Evolutionary conservation across 257 asterid genomes (phyloP), one percentile per base, ranked within the genome.

Genomic region (Solanum dulcamara): DNA sequence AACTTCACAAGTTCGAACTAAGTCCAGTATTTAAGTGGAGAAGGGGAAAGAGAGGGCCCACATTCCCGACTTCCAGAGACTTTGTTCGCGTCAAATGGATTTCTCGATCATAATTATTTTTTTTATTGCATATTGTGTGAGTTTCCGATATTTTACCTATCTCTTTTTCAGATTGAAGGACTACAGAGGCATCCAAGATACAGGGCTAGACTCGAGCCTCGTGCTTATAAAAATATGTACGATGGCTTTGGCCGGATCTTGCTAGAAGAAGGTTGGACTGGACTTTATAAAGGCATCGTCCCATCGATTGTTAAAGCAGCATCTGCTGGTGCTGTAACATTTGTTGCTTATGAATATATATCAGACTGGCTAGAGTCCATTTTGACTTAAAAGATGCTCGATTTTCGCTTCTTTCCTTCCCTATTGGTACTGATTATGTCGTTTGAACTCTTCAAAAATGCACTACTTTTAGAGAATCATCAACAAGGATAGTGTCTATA

Each of bases 241-340:
- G 97, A 95, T 68, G 98, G 92, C 67, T 90, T 97, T 10, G 83
- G 87, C 46, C 92, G 85, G 67, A 97, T 95, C 46, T n/a, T 89
- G 74, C 90, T 72, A 2, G 79, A 83, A 1, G 99, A 96, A 87
- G 97, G 99, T 62, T 91, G 90, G 95, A 89, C 91, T 0, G 98
- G 99, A 17, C 97, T 96, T 7, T 96, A 96, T 24, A 96, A 96
- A 87, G 99, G 99, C 85, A 96, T 96, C 4, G 93, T 92, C 68
- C 99, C 99, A 2, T 96, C 99, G 1, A 89, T 95, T 22, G 82
- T 94, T 85, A 95, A 95, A 91, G 98, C 99, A 83, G 99, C 99
- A 64, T 97, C 98, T 2, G 98, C 98, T 50, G 96, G 97, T 83
- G 99, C 99, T 84, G 97, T 96, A 35, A 96, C 99, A 57, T 96